Evolutionary conservation across 2,329 filamentous ascomycete genomes (phyloP).

Genomic region (Dothistroma septosporum): DNA sequence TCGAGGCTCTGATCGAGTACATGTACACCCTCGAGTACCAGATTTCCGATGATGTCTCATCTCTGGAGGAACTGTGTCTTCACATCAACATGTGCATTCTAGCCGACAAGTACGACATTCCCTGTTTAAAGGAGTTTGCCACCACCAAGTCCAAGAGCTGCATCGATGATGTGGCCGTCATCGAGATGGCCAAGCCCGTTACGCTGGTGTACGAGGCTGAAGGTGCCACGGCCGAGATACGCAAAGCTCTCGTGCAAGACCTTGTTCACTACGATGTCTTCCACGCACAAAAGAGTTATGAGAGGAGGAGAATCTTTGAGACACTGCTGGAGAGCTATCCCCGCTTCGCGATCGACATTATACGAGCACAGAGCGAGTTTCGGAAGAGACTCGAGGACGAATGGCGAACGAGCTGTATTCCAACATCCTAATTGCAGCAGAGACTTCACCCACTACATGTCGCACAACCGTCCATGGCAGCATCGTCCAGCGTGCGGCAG

Average conservation of each 20-base stretch:
- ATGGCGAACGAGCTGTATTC: too few relatives aligned
- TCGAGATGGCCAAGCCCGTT: neutral
- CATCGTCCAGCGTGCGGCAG: too few relatives aligned
- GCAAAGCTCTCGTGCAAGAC: neutral
- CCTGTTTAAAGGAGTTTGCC: conserved; percentile 3
- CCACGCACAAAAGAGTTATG: too few relatives aligned
- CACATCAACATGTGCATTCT: conserved; percentile 2
- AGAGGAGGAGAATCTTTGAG: too few relatives aligned
- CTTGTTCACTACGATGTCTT: neutral
- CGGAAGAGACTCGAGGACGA: too few relatives aligned
- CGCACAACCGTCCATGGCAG: too few relatives aligned
- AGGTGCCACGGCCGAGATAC: neutral
- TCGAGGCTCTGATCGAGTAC: neutral
- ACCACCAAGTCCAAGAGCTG: conserved; percentile 7
- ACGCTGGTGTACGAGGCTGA: neutral
- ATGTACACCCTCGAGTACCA: neutral
- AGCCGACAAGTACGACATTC: conserved; percentile 18
- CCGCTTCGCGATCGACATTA: too few relatives aligned
- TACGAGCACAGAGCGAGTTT: too few relatives aligned
- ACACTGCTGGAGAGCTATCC: too few relatives aligned
- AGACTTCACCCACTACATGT: too few relatives aligned
- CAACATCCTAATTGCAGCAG: too few relatives aligned
- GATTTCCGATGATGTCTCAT: neutral
- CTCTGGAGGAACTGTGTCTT: neutral
- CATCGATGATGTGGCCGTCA: neutral